Conservation (phyloP, 78 protist species). For the Chrysochromulina tobinii region DNA sequence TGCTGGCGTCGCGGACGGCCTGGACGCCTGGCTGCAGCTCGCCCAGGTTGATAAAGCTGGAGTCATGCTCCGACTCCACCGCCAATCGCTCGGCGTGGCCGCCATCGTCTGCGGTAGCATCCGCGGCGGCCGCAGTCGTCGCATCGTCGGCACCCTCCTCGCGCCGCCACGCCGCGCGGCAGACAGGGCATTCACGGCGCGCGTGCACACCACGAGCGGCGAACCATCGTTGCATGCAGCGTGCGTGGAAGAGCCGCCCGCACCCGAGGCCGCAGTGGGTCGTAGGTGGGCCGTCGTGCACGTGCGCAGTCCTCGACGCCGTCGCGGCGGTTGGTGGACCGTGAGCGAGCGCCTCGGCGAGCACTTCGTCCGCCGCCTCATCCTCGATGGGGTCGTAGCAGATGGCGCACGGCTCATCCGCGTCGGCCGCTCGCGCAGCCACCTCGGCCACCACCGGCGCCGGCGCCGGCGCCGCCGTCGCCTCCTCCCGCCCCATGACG, state of each 20-base stretch:
- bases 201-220: not conserved
- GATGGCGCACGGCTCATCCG: not conserved
- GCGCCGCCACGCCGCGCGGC: not conserved
- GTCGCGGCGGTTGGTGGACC: not conserved
- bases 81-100: no score
- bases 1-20: not conserved
- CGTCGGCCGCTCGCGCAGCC: not conserved
- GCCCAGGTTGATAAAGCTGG: not conserved
- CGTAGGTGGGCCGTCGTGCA: not conserved
- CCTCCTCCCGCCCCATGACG: not conserved
- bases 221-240: not conserved
- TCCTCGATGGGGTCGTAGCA: not conserved
- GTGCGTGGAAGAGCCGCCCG: not conserved
- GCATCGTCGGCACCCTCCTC: not conserved
- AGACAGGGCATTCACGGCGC: not conserved
- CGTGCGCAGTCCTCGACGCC: not conserved
- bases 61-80: no score
- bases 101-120: no score
- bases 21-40: not conserved
- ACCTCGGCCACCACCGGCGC: not conserved
- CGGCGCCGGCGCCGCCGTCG: not conserved
- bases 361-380: not conserved
- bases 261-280: constrained; percentile 1
- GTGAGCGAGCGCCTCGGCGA: not conserved
- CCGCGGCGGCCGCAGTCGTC: not conserved